Conservation (phyloP, 495 filamentous ascomycete species). For the Sphaerosporella brunnea region DNA sequence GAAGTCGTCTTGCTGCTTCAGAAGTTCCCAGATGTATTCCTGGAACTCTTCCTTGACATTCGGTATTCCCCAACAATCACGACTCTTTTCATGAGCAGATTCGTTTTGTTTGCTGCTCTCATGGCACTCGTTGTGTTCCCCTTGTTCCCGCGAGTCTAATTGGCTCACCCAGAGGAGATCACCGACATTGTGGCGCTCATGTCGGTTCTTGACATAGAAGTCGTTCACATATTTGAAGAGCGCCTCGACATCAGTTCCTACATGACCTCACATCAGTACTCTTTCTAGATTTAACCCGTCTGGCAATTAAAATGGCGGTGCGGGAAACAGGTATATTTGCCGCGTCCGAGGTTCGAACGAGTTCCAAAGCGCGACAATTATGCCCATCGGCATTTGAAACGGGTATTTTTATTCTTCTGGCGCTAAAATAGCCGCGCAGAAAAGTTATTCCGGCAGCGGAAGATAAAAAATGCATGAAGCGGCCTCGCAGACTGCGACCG, state of each 20-base stretch:
- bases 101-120: neutral
- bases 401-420: neutral
- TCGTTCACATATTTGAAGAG: constrained; percentile 24
- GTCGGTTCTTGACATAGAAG: constrained; percentile 21
- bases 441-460: neutral
- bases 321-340: no score
- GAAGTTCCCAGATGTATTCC: constrained; percentile 24
- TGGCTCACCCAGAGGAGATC: neutral
- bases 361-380: constrained; percentile 10
- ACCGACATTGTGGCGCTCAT: constrained; percentile 1
- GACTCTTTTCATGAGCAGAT: neutral
- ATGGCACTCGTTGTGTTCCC: neutral
- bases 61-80: constrained; percentile 16
- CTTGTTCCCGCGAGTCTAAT: neutral
- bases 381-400: neutral
- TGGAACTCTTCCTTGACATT: constrained; percentile 25
- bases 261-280: no score
- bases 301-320: no score
- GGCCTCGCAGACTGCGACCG: no score
- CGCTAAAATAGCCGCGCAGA: neutral
- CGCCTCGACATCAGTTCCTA: constrained; percentile 22
- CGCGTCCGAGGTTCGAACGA: constrained; percentile 21
- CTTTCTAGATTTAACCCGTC: no score
- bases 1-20: constrained; percentile 20
- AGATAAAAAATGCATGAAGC: neutral